Evolutionary conservation across 1,284 basidiomycete genomes (phyloP).

Genomic region (Pseudozyma thailandica): DNA sequence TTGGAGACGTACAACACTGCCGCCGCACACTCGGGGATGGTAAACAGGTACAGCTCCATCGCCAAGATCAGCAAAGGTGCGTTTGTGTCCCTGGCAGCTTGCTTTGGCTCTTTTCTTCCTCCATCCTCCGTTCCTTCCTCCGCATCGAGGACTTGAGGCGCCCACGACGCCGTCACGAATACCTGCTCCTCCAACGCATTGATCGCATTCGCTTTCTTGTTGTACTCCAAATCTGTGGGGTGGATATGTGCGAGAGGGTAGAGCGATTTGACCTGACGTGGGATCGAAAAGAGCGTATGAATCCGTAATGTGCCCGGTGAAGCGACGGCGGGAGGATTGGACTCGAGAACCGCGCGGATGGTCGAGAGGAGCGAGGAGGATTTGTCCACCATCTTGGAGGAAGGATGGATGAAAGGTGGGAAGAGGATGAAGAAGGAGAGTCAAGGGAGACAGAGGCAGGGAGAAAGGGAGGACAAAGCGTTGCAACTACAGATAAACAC

Average conservation of each 20-base stretch:
- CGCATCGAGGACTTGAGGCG: neutral
- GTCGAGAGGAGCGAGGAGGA: constrained; percentile 26
- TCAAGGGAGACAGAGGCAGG: no score
- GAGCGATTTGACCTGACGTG: constrained; percentile 54
- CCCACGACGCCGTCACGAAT: constrained; percentile 54
- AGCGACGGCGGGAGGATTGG: constrained; percentile 31
- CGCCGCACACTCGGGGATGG: constrained; percentile 76
- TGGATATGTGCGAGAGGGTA: constrained; percentile 65
- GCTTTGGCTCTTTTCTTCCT: constrained; percentile 61
- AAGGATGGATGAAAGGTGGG: neutral
- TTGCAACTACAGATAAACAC: no score
- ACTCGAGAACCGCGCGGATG: constrained; percentile 19
- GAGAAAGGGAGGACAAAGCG: no score
- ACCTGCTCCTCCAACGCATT: constrained; percentile 28
- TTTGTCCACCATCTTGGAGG: neutral
- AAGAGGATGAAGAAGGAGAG: neutral
- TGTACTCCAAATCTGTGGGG: constrained; percentile 34
- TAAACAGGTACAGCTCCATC: constrained; percentile 84
- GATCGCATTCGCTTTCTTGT: constrained; percentile 27
- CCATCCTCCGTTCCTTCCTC: neutral
- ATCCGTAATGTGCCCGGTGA: constrained; percentile 41
- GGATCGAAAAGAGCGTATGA: constrained; percentile 58
- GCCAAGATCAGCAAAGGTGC: constrained; percentile 74
- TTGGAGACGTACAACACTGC: constrained; percentile 91
- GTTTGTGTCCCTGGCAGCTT: constrained; percentile 5